phyloP scores from a whole-genome alignment of 106 monocot species.

The Allium fistulosum region DNA sequence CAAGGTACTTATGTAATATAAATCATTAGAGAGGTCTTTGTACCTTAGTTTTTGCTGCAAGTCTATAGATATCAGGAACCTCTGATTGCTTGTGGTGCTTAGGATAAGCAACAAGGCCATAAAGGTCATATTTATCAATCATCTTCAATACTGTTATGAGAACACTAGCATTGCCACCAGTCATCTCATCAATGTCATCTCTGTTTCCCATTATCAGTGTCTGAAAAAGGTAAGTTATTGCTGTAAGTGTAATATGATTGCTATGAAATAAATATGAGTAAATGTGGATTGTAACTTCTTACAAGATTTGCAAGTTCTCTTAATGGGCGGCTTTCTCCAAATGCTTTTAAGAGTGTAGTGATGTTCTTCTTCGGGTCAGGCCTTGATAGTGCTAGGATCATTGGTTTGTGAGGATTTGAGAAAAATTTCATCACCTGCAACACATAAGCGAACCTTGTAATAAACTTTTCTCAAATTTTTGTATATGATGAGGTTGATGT shows the following conservation, averaged over 20 bases:
- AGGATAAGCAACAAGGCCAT: conserved; percentile 78
- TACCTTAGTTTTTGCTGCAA: conserved; percentile 83
- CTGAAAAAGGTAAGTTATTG: conserved; percentile 20
- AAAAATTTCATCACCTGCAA: conserved; percentile 70
- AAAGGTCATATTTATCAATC: conserved; percentile 95
- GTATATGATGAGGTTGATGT: too few relatives aligned
- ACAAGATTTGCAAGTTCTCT: conserved; percentile 94
- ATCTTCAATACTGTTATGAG: conserved; percentile 82
- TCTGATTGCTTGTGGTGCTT: conserved; percentile 89
- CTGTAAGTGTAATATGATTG: too few relatives aligned
- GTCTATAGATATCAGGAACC: conserved; percentile 87
- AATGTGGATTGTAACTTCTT: conserved; percentile 13
- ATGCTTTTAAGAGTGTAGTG: conserved; percentile 84
- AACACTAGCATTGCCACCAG: conserved; percentile 64
- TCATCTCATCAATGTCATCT: conserved; percentile 91
- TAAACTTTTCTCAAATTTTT: too few relatives aligned
- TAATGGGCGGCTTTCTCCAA: conserved; percentile 82
- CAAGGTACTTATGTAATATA: background rate
- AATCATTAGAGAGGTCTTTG: too few relatives aligned
- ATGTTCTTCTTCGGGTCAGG: conserved; percentile 95
- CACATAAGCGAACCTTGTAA: too few relatives aligned
- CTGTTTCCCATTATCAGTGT: conserved; percentile 93
- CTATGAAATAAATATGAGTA: background rate
- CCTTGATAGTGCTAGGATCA: conserved; percentile 81
- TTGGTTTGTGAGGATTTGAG: conserved; percentile 94